Base-by-base conservation (phyloP, 2,329 filamentous ascomycete species). In the Exserohilum turcica region DNA sequence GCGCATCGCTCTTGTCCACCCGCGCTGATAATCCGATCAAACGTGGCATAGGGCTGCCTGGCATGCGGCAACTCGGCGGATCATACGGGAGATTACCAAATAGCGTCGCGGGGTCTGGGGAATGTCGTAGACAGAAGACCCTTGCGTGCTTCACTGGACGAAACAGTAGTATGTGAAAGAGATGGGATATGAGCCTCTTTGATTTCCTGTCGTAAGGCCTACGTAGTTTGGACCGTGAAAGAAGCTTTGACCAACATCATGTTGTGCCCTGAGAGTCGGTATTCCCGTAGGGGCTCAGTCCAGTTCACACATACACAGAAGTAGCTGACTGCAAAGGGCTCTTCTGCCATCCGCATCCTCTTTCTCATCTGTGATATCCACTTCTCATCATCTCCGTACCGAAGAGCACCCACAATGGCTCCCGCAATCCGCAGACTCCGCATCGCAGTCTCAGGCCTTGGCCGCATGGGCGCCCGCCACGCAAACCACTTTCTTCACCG, bases 391-490 rank as follows among this genome's bases (percentile, higher is more conserved):
- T 44, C 9, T 31, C 19, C n/a, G 38, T 19, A 44, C 46, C 45
- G 48, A 44, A 46, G 27, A 12, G 24, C 33, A n/a, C 45, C n/a
- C 53, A 61, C 54, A 62, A 76, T 75, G 72, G 48, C 62, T 36
- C 61, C 68, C 27, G n/a, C 27, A 7, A 42, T 42, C 28, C 75
- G 73, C 54, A 76, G 76, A 65, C 76, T 80, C 49, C 68, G 76
- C 55, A 66, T 80, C 44, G 78, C 75, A 56, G 72, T 78, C 52
- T 76, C 75, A 43, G 78, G 79, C 59, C 76, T 80, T 18, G 79
- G 79, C 59, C 78, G 78, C 61, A 81, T 81, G 78, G 79, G 79
- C 39, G 75, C 77, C 52, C 75, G 78, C 28, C 78, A 80, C 60
- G 78, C 78, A n/a, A 67, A 76, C 52, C 74, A 80, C 61, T 78